These are phyloP conservation scores for Citrus cavaleriei DNA, from an alignment of 345 rosid genomes.

Conservation along the genomic window DNA sequence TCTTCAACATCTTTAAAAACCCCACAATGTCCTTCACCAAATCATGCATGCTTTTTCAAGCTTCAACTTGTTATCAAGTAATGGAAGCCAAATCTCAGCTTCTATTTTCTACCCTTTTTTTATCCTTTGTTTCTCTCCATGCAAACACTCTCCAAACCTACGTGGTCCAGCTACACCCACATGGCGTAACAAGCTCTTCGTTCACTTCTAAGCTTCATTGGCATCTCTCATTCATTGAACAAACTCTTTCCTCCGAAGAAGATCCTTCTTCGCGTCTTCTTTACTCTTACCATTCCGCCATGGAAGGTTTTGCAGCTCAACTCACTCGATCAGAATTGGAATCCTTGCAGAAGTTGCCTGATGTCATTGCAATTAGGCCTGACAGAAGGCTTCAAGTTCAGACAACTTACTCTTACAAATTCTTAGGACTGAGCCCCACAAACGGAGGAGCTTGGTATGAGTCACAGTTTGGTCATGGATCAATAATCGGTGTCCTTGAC, in stretches of 20 bases:
- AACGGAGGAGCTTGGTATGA: constrained; percentile 52
- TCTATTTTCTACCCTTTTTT: constrained; percentile 21
- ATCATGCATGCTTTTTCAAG: constrained; percentile 35
- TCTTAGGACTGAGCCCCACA: constrained; percentile 59
- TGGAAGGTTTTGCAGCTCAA: constrained; percentile 87
- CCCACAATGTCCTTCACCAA: constrained; percentile 25
- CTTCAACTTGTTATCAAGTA: constrained; percentile 5
- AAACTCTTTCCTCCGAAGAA: constrained; percentile 35
- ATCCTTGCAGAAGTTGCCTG: constrained; percentile 40
- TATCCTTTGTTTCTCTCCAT: constrained; percentile 28
- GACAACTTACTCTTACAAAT: constrained; percentile 83
- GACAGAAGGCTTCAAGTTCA: constrained; percentile 65
- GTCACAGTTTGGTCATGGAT: constrained; percentile 60
- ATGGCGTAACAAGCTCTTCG: constrained; percentile 29
- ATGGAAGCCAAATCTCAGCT: constrained; percentile 36
- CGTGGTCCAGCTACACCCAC: constrained; percentile 83
- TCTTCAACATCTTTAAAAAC: constrained; percentile 60
- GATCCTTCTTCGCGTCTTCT: constrained; percentile 68
- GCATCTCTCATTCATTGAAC: constrained; percentile 70
- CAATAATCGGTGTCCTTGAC: constrained; percentile 74
- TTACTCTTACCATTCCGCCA: constrained; percentile 77
- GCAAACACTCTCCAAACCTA: constrained; percentile 49
- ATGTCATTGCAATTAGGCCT: constrained; percentile 70
- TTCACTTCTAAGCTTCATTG: constrained; percentile 52
- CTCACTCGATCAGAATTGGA: constrained; percentile 54